Conservation (phyloP, 2,329 filamentous ascomycete species). For the Fusarium napiforme region DNA sequence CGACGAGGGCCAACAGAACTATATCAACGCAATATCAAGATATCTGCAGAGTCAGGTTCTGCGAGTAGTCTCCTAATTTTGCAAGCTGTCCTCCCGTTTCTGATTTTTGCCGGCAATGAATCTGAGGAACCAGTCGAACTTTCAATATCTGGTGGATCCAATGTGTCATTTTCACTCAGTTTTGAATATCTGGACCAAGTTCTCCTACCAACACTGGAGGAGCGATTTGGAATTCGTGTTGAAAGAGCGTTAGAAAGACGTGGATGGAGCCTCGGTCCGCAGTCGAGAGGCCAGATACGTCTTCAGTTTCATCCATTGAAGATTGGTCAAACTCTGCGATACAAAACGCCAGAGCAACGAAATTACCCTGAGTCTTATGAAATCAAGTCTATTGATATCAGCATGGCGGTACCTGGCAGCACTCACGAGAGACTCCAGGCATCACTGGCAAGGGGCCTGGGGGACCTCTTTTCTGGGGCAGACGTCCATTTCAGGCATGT, state of each 20-base stretch:
- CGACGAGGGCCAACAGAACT: constrained; percentile 53
- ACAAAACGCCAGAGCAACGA: constrained; percentile 42
- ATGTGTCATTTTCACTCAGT: constrained; percentile 66
- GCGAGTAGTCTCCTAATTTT: constrained; percentile 68
- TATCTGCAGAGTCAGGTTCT: constrained; percentile 61
- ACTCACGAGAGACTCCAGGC: constrained; percentile 56
- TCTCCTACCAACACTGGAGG: constrained; percentile 64
- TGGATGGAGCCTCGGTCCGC: constrained; percentile 63
- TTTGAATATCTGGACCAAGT: constrained; percentile 73
- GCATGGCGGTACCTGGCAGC: constrained; percentile 60
- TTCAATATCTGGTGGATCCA: constrained; percentile 68
- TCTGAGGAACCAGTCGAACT: constrained; percentile 58
- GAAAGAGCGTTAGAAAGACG: constrained; percentile 57
- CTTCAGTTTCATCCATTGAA: constrained; percentile 54
- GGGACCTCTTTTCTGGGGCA: constrained; percentile 54
- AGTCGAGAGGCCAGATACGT: constrained; percentile 55
- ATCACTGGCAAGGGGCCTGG: constrained; percentile 54
- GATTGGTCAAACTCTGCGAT: constrained; percentile 51
- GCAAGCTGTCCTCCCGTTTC: constrained; percentile 69
- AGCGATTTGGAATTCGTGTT: constrained; percentile 60
- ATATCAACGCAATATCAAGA: constrained; percentile 57
- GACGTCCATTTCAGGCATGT: constrained; percentile 57
- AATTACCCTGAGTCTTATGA: constrained; percentile 45
- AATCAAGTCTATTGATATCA: constrained; percentile 61
- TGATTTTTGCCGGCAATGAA: constrained; percentile 64